Percentiles rank a stretch among this genome's conserved stretches.
phyloP scores from a whole-genome alignment of 495 filamentous ascomycete species.

The Talaromyces liani region DNA sequence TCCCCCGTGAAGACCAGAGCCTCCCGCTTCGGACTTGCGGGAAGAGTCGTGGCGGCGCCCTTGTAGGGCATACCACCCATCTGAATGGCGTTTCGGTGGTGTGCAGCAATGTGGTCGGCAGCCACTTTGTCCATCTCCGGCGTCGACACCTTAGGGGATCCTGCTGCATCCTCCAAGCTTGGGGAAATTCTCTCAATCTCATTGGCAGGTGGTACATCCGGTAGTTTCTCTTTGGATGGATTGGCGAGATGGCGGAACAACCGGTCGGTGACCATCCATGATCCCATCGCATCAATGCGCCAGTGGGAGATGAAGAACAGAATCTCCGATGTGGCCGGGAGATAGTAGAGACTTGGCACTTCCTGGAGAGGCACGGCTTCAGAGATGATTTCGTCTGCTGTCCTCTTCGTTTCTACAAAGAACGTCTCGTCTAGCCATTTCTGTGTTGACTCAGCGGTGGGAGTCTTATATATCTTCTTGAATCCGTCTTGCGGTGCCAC shows the following conservation, averaged over 20 bases:
- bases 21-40: neutral
- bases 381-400: conserved; percentile 1
- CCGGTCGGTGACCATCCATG: conserved; percentile 11
- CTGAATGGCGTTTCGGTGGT: conserved; percentile 11
- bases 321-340: conserved; percentile 10
- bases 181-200: neutral
- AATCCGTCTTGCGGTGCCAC: conserved; percentile 8
- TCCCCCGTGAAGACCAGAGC: conserved; percentile 3
- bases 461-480: neutral
- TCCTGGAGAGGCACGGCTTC: neutral
- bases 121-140: conserved; percentile 10
- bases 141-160: neutral
- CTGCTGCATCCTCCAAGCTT: neutral
- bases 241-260: conserved; percentile 13
- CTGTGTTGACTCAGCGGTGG: conserved; percentile 6
- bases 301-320: conserved; percentile 17
- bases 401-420: conserved; percentile 4
- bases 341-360: conserved; percentile 6
- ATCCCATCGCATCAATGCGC: conserved; percentile 21
- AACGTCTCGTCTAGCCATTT: neutral
- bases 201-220: neutral
- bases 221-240: neutral
- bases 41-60: conserved; percentile 6
- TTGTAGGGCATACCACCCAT: conserved; percentile 12
- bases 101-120: conserved; percentile 8